These are phyloP conservation scores for Cucumis hystrix DNA, from an alignment of 306 rosid genomes.

Conservation along the genomic window DNA sequence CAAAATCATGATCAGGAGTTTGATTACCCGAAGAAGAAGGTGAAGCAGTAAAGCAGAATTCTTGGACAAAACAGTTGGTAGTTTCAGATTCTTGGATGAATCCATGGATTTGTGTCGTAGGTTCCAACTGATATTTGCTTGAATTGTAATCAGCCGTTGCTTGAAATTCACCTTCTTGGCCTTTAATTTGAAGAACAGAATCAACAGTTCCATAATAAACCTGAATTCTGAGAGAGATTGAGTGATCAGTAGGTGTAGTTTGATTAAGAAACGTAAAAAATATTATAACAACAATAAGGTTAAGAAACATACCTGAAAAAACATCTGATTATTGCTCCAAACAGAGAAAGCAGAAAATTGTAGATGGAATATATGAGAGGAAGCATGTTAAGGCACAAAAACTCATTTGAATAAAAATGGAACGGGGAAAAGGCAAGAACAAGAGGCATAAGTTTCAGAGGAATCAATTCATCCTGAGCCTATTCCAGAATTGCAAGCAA, in stretches of 20 bases:
- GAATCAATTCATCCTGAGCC: neutral
- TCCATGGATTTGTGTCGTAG: neutral
- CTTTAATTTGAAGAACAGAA: neutral
- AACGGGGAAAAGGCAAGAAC: neutral
- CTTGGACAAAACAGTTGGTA: neutral
- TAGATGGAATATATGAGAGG: neutral
- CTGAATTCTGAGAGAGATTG: neutral
- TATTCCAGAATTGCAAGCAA: neutral
- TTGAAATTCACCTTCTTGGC: neutral
- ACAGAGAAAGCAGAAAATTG: neutral
- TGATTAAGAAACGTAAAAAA: neutral
- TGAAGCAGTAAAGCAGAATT: neutral
- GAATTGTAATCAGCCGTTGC: neutral
- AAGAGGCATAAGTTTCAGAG: neutral
- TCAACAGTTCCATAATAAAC: neutral
- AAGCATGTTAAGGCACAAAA: neutral
- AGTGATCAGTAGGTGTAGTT: neutral
- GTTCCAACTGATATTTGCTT: neutral
- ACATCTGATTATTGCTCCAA: neutral
- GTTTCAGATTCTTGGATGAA: neutral
- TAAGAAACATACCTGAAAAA: neutral
- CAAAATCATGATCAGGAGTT: neutral
- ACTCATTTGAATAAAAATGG: neutral
- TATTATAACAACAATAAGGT: too few relatives aligned
- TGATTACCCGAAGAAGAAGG: neutral